Percentiles rank a stretch among this genome's conserved stretches.
Evolutionary conservation across 805 yeast species (phyloP).

Genomic region (Millerozyma acaciae): DNA sequence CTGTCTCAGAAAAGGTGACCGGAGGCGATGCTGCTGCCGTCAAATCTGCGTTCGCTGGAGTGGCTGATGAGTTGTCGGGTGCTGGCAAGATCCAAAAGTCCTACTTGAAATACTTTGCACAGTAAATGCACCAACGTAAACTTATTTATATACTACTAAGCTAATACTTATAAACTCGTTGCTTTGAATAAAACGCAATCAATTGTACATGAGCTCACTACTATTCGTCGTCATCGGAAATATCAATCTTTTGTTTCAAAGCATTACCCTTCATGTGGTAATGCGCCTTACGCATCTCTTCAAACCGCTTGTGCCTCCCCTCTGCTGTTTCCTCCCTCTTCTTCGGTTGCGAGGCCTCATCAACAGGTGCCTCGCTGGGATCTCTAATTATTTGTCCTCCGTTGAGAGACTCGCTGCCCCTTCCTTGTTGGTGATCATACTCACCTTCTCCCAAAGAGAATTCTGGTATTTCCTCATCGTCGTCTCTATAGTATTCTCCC

Average conservation of each 20-base stretch:
- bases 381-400: conserved; percentile 39
- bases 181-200: background rate
- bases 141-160: conserved; percentile 2
- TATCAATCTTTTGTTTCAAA: conserved; percentile 31
- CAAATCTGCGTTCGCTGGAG: conserved; percentile 56
- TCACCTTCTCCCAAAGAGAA: conserved; percentile 60
- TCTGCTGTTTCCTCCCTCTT: conserved; percentile 44
- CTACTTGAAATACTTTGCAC: conserved; percentile 49
- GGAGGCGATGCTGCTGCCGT: conserved; percentile 53
- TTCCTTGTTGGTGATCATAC: conserved; percentile 27
- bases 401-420: conserved; percentile 26
- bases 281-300: conserved; percentile 75
- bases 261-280: conserved; percentile 58
- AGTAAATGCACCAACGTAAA: conserved; percentile 1
- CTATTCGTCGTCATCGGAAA: conserved; percentile 21
- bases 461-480: conserved; percentile 57
- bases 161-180: conserved; percentile 1
- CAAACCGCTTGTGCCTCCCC: conserved; percentile 65
- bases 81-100: conserved; percentile 53
- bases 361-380: conserved; percentile 24
- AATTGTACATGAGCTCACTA: background rate
- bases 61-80: conserved; percentile 49
- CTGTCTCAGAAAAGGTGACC: conserved; percentile 64
- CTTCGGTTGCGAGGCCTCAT: conserved; percentile 37
- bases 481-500: conserved; percentile 73